Evolutionary conservation across 257 asterid genomes (phyloP).

Genomic region (Nicotiana paniculata): DNA sequence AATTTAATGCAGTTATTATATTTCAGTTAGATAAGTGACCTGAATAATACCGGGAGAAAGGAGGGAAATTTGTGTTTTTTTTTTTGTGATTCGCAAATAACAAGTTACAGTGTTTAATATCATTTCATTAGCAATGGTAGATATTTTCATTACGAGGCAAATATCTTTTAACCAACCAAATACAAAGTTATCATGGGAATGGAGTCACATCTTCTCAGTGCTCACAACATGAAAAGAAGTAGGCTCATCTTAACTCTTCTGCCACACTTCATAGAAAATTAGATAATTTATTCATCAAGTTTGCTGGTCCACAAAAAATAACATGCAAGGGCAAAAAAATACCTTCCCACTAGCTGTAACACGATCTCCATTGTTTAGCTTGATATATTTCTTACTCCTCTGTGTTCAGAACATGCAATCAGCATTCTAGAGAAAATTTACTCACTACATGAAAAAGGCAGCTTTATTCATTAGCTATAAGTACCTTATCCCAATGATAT

Average conservation of each 20-base stretch:
- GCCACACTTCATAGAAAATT: background rate
- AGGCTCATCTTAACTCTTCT: background rate
- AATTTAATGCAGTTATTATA: background rate
- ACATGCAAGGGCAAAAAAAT: constrained; percentile 7
- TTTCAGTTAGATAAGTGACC: background rate
- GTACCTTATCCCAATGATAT: constrained; percentile 96
- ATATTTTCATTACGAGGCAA: background rate
- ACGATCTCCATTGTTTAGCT: constrained; percentile 89
- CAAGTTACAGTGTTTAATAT: background rate
- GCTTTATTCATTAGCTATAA: background rate
- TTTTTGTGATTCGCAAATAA: background rate
- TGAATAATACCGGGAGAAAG: background rate
- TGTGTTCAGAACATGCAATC: constrained; percentile 24
- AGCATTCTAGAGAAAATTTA: background rate
- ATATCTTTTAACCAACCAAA: background rate
- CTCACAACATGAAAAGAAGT: background rate
- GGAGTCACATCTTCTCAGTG: background rate
- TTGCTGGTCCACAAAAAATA: background rate
- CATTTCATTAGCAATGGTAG: background rate
- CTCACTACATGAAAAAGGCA: background rate
- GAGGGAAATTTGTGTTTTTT: background rate
- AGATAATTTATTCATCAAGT: background rate
- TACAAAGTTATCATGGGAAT: background rate
- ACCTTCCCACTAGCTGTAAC: constrained; percentile 98
- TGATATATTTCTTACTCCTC: constrained; percentile 91